These are phyloP conservation scores for Leccinum obscurum DNA, from an alignment of 768 basidiomycete species.

Conservation along the genomic window DNA sequence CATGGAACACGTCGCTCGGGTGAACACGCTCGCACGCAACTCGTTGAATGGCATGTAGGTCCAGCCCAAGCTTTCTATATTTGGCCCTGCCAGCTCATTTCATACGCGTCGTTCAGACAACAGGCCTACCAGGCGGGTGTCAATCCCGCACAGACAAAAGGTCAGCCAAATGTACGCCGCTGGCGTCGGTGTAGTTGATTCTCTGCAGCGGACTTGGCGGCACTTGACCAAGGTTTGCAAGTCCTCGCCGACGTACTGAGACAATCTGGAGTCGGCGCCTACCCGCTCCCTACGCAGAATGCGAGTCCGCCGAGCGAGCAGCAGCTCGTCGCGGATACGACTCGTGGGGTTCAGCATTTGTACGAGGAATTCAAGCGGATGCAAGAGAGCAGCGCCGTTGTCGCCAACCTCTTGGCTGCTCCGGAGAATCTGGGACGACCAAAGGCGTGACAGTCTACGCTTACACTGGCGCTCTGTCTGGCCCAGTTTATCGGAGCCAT, in stretches of 20 bases:
- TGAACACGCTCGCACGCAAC: slow-evolving; percentile 47
- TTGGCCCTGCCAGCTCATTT: background rate
- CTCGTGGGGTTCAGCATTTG: slow-evolving; percentile 42
- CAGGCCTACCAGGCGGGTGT: slow-evolving; percentile 59
- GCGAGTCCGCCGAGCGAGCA: slow-evolving; percentile 43
- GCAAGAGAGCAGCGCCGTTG: slow-evolving; percentile 29
- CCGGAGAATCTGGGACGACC: slow-evolving; percentile 60
- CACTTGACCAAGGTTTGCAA: slow-evolving; percentile 52
- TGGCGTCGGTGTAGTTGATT: background rate
- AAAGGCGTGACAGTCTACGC: slow-evolving; percentile 9
- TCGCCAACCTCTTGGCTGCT: slow-evolving; percentile 49
- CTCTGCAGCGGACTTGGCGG: slow-evolving; percentile 43
- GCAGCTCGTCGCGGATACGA: slow-evolving; percentile 44
- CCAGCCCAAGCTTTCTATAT: background rate
- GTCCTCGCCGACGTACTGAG: slow-evolving; percentile 49
- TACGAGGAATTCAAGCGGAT: slow-evolving; percentile 54
- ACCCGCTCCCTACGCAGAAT: slow-evolving; percentile 47
- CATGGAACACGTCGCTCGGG: slow-evolving; percentile 47
- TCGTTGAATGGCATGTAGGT: slow-evolving; percentile 41
- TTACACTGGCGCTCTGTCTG: background rate
- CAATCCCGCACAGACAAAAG: slow-evolving; percentile 53
- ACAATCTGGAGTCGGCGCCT: slow-evolving; percentile 63
- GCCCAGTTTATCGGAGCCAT: background rate
- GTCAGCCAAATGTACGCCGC: slow-evolving; percentile 31
- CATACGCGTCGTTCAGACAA: slow-evolving; percentile 43